These are phyloP conservation scores for Zizania latifolia DNA, from an alignment of 176 grass and related monocot species.

Conservation along the genomic window DNA sequence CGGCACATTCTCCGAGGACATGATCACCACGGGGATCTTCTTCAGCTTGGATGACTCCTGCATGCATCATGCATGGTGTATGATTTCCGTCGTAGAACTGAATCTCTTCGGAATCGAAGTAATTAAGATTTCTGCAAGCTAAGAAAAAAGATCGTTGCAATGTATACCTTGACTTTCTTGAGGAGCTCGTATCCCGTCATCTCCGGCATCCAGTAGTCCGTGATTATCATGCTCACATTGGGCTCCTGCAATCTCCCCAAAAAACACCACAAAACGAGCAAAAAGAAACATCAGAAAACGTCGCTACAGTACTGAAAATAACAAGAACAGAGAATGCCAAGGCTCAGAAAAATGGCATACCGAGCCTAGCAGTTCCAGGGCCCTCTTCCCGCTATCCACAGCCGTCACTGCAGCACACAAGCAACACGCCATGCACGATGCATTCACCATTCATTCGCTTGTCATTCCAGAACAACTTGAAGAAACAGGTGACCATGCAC, in stretches of 20 bases:
- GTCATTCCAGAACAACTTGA: not conserved
- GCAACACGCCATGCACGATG: not conserved
- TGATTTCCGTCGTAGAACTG: not conserved
- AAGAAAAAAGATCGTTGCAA: too few species aligned
- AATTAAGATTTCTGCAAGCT: not conserved
- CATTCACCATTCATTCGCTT: not conserved
- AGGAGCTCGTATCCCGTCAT: conserved; percentile 96
- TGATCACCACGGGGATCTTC: conserved; percentile 90
- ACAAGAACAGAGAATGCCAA: not conserved
- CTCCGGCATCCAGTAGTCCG: conserved; percentile 98
- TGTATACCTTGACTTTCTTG: conserved; percentile 71
- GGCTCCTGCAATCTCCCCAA: conserved; percentile 48
- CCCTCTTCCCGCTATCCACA: conserved; percentile 88
- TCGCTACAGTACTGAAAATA: not conserved
- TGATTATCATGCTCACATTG: conserved; percentile 89
- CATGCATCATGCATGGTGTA: not conserved
- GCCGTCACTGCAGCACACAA: conserved; percentile 55
- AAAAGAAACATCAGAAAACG: not conserved
- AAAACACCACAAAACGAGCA: not conserved
- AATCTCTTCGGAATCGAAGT: not conserved
- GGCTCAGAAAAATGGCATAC: conserved; percentile 1
- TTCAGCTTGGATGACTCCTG: conserved; percentile 71
- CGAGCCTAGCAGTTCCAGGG: conserved; percentile 64
- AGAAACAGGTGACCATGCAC: not conserved
- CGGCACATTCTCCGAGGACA: conserved; percentile 86